These are phyloP conservation scores for Wickerhamiella allomyrinae DNA, from an alignment of 805 yeast genomes.

Conservation along the genomic window DNA sequence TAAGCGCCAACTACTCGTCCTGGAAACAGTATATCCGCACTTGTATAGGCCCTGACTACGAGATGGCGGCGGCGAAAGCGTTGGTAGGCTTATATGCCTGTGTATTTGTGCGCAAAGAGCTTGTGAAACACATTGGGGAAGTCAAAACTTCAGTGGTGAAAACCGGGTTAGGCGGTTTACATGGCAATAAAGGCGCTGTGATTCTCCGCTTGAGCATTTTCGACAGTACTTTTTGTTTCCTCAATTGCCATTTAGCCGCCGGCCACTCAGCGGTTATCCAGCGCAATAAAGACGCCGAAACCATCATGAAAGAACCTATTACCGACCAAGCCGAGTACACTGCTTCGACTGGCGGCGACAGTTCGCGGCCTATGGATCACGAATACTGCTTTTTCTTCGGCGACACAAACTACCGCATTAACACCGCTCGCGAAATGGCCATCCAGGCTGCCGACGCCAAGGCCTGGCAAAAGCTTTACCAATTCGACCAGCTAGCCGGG, in stretches of 20 bases:
- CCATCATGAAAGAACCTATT: slow-evolving; percentile 36
- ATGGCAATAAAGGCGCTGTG: slow-evolving; percentile 62
- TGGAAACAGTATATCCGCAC: slow-evolving; percentile 24
- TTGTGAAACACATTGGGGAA: slow-evolving; percentile 38
- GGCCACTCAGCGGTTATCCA: slow-evolving; percentile 72
- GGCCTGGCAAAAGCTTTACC: slow-evolving; percentile 41
- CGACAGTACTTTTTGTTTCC: slow-evolving; percentile 59
- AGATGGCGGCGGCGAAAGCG: slow-evolving; percentile 58
- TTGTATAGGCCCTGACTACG: slow-evolving; percentile 28
- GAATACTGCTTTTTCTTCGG: slow-evolving; percentile 85
- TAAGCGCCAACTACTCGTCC: slow-evolving; percentile 19
- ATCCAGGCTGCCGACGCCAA: slow-evolving; percentile 36
- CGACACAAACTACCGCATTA: slow-evolving; percentile 79
- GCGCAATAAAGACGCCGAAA: slow-evolving; percentile 73
- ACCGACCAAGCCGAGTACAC: slow-evolving; percentile 4
- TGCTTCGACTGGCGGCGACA: slow-evolving; percentile 5
- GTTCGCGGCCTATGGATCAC: slow-evolving; percentile 44
- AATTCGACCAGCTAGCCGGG: slow-evolving; percentile 60
- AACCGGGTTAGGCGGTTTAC: slow-evolving; percentile 88
- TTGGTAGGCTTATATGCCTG: slow-evolving; percentile 72
- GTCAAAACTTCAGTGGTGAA: slow-evolving; percentile 66
- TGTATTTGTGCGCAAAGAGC: slow-evolving; percentile 46
- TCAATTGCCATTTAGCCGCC: slow-evolving; percentile 86
- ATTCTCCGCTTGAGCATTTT: slow-evolving; percentile 53
- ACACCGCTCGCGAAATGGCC: slow-evolving; percentile 57